Percentiles rank a stretch among this genome's conserved stretches.
phyloP scores from a whole-genome alignment of 164 flowering plant species.

The Tetrastigma voinierianum region DNA sequence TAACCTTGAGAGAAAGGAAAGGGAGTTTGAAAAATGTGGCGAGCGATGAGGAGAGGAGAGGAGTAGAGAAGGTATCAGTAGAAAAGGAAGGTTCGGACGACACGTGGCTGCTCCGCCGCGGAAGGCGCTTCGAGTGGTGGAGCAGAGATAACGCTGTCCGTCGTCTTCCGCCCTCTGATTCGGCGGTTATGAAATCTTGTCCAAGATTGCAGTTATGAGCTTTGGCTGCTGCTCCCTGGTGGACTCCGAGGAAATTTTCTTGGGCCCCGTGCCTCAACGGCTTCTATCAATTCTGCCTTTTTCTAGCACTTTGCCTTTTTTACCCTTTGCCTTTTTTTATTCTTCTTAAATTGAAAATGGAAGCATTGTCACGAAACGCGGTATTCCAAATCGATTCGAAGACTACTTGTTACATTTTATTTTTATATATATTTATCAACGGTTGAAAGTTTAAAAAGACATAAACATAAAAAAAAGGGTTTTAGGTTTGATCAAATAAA shows the following conservation, averaged over 20 bases:
- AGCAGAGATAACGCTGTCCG: slow-evolving; percentile 26
- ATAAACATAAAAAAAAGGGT: no score
- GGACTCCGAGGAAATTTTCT: slow-evolving; percentile 10
- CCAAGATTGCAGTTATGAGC: no score
- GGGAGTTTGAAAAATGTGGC: not conserved
- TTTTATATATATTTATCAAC: no score
- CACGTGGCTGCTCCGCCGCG: slow-evolving; percentile 43
- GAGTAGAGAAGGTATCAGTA: slow-evolving; percentile 53
- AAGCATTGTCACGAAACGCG: not conserved
- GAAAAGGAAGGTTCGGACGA: slow-evolving; percentile 32
- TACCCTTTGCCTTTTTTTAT: not conserved
- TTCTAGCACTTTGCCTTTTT: no score
- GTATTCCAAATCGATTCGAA: no score
- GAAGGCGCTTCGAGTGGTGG: slow-evolving; percentile 10
- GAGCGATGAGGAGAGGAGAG: not conserved
- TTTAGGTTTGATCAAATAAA: no score
- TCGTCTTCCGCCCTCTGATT: not conserved
- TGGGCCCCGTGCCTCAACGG: no score
- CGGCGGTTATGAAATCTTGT: slow-evolving; percentile 9
- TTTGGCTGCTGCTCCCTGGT: not conserved
- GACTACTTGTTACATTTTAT: no score
- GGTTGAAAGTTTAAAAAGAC: no score
- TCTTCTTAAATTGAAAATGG: not conserved
- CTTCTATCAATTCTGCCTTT: no score
- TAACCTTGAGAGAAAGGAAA: no score